Evolutionary conservation across 1,284 basidiomycete species (phyloP).

Genomic region (Pisolithus thermaeus): DNA sequence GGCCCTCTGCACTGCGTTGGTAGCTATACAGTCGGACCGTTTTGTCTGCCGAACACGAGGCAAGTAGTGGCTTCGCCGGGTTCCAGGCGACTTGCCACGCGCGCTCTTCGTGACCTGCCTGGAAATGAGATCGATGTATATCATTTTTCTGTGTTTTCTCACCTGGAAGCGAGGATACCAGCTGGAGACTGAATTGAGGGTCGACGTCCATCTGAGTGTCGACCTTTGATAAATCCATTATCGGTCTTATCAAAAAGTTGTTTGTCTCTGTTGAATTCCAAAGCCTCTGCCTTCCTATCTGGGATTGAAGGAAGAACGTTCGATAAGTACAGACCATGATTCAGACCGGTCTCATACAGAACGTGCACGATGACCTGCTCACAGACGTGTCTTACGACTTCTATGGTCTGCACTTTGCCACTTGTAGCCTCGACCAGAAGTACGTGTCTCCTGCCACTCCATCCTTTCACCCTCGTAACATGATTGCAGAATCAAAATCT

Average conservation of each 20-base stretch:
- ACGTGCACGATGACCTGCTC: conserved; percentile 72
- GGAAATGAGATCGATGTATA: neutral
- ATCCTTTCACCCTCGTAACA: conserved; percentile 5
- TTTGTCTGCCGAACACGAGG: conserved; percentile 94
- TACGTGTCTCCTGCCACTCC: conserved; percentile 21
- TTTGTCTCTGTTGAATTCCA: conserved; percentile 16
- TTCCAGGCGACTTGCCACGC: conserved; percentile 95
- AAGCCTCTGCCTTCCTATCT: conserved; percentile 12
- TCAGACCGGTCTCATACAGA: conserved; percentile 67
- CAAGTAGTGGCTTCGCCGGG: conserved; percentile 74
- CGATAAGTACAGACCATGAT: conserved; percentile 42
- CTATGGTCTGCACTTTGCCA: conserved; percentile 77
- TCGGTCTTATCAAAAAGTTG: conserved; percentile 1
- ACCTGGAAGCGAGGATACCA: conserved; percentile 30
- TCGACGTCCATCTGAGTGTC: conserved; percentile 21
- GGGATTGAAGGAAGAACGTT: too few relatives aligned
- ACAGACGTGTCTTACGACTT: conserved; percentile 86
- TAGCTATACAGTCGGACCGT: conserved; percentile 85
- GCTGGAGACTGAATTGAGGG: conserved; percentile 17
- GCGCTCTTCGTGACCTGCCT: conserved; percentile 74
- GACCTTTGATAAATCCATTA: neutral
- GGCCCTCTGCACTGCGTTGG: conserved; percentile 28
- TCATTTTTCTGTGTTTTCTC: neutral
- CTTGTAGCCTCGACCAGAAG: conserved; percentile 76
- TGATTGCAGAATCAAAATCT: conserved; percentile 64